phyloP scores from a whole-genome alignment of 2,329 filamentous ascomycete species.

The Penicillium olsonii region DNA sequence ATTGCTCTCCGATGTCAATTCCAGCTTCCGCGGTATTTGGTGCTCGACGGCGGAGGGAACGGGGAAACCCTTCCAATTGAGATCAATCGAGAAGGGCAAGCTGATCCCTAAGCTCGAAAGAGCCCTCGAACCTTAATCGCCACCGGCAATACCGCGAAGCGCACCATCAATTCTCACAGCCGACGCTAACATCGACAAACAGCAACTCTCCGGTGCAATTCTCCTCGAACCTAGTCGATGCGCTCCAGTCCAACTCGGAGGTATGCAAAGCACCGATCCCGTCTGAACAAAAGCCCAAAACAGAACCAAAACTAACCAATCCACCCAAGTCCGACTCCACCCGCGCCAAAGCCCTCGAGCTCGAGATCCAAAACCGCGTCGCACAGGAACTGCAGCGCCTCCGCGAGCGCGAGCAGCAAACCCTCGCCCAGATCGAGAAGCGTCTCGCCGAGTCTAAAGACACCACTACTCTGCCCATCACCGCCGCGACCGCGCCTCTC shows the following conservation, averaged over 20 bases:
- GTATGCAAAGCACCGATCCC: conserved; percentile 52
- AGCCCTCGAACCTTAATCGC: not conserved
- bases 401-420: conserved; percentile 67
- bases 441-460: conserved; percentile 51
- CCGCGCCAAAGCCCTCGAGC: conserved; percentile 78
- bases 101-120: not conserved
- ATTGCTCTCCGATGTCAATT: conserved; percentile 12
- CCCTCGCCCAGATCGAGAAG: conserved; percentile 69
- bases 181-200: conserved; percentile 22
- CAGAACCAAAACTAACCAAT: conserved; percentile 1
- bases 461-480: conserved; percentile 20
- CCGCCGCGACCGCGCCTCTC: conserved; percentile 30
- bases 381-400: conserved; percentile 81
- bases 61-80: conserved; percentile 9
- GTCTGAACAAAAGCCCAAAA: conserved; percentile 4
- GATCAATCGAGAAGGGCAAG: conserved; percentile 7
- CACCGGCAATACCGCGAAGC: not conserved
- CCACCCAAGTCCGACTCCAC: conserved; percentile 79
- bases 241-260: conserved; percentile 81
- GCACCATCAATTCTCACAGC: not conserved
- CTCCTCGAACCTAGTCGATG: conserved; percentile 79
- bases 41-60: conserved; percentile 7
- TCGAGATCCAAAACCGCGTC: conserved; percentile 85
- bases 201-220: conserved; percentile 63
- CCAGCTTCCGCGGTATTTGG: conserved; percentile 7